Base-by-base conservation (phyloP, 768 basidiomycete genomes). In the Terana coerulea region DNA sequence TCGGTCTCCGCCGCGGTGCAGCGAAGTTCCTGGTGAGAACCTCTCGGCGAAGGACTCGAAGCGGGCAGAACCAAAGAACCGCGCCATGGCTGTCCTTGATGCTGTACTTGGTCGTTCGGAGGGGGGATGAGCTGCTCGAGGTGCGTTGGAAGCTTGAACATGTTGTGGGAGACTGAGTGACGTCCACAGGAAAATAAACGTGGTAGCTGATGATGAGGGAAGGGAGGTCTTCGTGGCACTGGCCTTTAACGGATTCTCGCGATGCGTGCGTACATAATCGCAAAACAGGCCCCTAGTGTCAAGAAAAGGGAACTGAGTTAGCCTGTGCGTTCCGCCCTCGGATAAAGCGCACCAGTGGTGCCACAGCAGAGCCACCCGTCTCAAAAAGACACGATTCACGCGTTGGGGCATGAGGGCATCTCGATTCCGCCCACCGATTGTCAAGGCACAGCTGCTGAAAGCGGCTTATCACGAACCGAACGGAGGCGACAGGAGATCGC, bases 1-100 rank as follows among this genome's bases (percentile, higher is more conserved):
- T 84, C 83, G 29, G 80, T 84, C 69, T 86, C 84, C 36, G 83
- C 81, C 22, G 81, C 82, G 25, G 81, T 81, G 59, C 83, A 79
- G 47, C 69, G 72, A 44, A 84, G 72, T 53, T 77, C 75, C 61
- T 80, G 79, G 28, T 35, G 39, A 33, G 40, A 34, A 35, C 66
- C 75, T 59, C 70, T 72, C 55, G 67, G 69, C 58, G 70, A 72
- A 61, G 56, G 75, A 72, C 57, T 70, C 54, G 52, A 76, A 63
- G 69, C 75, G 75, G 58, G 74, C 39, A 81, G 72, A 54, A 77
- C 61, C 61, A 86, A 68, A 3, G 71, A 63, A 29, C 84, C 83
- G 44, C 80, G 69, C 84, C 84, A 86, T 21, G 82, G 80, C 40
- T 72, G 64, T 8, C 69, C 68, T 29, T 64, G 64, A n/a, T n/a